Evolutionary conservation across 352 stramenopile species (phyloP), one percentile per base, ranked within the genome.

Genomic region (Phytophthora sojae): DNA sequence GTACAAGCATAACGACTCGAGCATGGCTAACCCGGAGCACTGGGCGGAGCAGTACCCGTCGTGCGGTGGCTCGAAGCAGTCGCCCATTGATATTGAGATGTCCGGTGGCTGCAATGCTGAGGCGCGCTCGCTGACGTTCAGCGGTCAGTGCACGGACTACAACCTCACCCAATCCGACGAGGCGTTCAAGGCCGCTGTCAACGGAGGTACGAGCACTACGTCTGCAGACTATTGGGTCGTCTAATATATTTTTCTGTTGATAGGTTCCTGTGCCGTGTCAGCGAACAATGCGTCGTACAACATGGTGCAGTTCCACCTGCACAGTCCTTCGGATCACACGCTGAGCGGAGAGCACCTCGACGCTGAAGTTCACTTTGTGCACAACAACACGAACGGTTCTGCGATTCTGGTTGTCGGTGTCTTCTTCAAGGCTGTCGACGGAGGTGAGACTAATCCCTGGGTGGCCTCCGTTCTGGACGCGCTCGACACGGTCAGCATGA

Each of bases 291-390:
- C 50, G 2, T 54, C 55, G 15, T 85, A 80, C 67, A 76, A 58
- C 35, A 63, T 83, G 49, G 14, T 67, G 0, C 75, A 85, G 52
- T 78, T 85, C 50, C 81, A 88, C 53, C 32, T 80, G 44, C 81
- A 88, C 56, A 32, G 68, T 30, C 81, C 81, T 2, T 80, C 69
- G 11, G 81, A 88, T 50, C 81, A 89, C 76, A 83, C 70, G 1
- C 6, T 89, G 19, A 71, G 79, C 23, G 81, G 81, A 14, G 67
- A 78, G 15, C 52, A 66, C 8, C 44, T 76, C 23, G 73, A 81
- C 14, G 78, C 64, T 35, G 76, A 84, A 51, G 64, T 81, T 8
- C 81, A 88, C 51, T 85, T 88, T 53, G 81, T 86, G 50, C 81
- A 88, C 67, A 65, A 50, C 17, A 73, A 69, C 53, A 25, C 44